Percentiles rank a stretch among this genome's conserved stretches.
Evolutionary conservation across 495 filamentous ascomycete species (phyloP).

Genomic region (Chaetomium tenue): DNA sequence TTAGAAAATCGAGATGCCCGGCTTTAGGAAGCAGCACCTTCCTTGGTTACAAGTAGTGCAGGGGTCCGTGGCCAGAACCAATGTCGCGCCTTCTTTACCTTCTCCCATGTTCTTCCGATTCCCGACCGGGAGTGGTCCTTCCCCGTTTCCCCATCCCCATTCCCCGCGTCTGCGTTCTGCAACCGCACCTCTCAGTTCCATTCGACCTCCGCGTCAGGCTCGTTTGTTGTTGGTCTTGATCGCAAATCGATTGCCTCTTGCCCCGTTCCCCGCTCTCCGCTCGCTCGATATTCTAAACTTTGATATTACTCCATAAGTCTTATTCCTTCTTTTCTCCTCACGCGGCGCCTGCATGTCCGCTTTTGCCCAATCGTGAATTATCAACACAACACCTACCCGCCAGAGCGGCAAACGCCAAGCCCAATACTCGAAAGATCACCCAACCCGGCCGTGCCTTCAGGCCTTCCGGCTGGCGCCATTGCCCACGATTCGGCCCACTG

Average conservation of each 20-base stretch:
- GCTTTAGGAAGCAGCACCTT: background rate
- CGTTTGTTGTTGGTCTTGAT: slow-evolving; percentile 23
- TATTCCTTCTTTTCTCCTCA: slow-evolving; percentile 15
- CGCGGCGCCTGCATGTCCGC: slow-evolving; percentile 25
- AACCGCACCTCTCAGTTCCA: slow-evolving; percentile 1
- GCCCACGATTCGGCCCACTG: slow-evolving; percentile 4
- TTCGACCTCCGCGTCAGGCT: slow-evolving; percentile 16
- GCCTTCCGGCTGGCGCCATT: background rate
- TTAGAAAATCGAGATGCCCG: background rate
- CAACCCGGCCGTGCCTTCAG: slow-evolving; percentile 1
- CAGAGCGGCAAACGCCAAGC: background rate
- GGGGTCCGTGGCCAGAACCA: slow-evolving; percentile 1
- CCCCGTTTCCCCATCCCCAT: slow-evolving; percentile 9
- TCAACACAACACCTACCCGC: background rate
- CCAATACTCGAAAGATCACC: background rate
- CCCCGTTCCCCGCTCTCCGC: slow-evolving; percentile 26
- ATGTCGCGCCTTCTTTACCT: no score
- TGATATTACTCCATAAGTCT: slow-evolving; percentile 12
- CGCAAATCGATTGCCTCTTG: slow-evolving; percentile 23
- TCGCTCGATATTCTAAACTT: slow-evolving; percentile 9
- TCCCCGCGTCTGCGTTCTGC: slow-evolving; percentile 25
- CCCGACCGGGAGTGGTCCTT: slow-evolving; percentile 4
- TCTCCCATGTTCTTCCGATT: slow-evolving; percentile 3
- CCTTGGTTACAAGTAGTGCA: background rate
- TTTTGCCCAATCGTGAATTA: slow-evolving; percentile 30